A percentile compares a stretch with the other conserved stretches of the same genome.
Evolutionary conservation across 495 filamentous ascomycete species (phyloP).

Genomic region (Pyronema omphalodes): DNA sequence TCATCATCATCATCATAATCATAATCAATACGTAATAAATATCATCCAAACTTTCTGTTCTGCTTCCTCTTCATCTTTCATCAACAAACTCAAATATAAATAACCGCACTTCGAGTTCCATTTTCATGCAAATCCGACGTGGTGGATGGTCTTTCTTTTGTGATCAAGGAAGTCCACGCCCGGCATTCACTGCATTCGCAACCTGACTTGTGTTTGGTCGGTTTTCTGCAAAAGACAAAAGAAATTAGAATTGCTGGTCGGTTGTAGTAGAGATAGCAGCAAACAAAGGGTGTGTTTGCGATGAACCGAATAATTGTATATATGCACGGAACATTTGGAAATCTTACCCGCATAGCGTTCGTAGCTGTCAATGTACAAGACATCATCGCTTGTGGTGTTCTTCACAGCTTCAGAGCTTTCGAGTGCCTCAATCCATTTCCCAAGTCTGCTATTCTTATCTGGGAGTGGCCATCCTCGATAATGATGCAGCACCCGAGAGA

Average conservation of each 20-base stretch:
- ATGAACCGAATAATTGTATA: background rate
- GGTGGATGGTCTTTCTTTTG: too few species aligned
- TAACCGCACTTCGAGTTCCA: too few species aligned
- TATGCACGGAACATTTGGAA: background rate
- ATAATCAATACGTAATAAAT: too few species aligned
- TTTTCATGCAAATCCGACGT: too few species aligned
- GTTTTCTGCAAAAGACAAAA: constrained; percentile 31
- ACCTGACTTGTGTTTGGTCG: constrained; percentile 42
- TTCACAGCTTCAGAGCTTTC: constrained; percentile 54
- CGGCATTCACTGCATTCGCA: constrained; percentile 40
- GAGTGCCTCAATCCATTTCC: constrained; percentile 62
- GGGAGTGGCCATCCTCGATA: constrained; percentile 67
- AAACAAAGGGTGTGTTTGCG: background rate
- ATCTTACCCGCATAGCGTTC: constrained; percentile 39
- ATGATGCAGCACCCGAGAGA: constrained; percentile 55
- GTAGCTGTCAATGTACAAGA: constrained; percentile 59
- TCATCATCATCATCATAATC: too few species aligned
- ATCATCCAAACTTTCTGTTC: too few species aligned
- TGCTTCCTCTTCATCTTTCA: too few species aligned
- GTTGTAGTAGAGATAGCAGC: background rate
- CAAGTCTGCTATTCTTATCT: constrained; percentile 50
- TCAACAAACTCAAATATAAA: too few species aligned
- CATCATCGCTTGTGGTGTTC: constrained; percentile 56
- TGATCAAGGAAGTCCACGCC: constrained; percentile 33
- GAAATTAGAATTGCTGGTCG: background rate